A percentile compares a stretch with the other conserved stretches of the same genome.
phyloP scores from a whole-genome alignment of 2,329 filamentous ascomycete species.

The Penicillium frequentans region DNA sequence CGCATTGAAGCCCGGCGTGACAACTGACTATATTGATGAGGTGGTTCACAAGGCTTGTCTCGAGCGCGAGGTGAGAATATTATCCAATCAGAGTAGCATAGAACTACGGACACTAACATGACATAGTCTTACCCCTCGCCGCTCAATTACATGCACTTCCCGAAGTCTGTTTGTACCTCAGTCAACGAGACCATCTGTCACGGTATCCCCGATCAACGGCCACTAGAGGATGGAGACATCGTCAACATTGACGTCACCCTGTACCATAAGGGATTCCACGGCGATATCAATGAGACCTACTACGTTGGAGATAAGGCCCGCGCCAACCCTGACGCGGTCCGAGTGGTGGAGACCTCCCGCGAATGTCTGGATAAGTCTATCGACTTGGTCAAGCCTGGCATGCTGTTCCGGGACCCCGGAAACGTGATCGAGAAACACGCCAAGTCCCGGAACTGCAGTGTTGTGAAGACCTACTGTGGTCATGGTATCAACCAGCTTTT shows the following conservation, averaged over 20 bases:
- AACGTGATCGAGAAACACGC: slow-evolving; percentile 95
- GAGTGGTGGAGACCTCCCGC: slow-evolving; percentile 85
- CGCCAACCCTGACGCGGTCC: slow-evolving; percentile 80
- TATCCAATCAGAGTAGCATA: background rate
- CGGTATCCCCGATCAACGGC: slow-evolving; percentile 89
- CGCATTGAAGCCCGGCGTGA: slow-evolving; percentile 83
- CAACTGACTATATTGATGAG: slow-evolving; percentile 92
- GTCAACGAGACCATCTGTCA: slow-evolving; percentile 98
- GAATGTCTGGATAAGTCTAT: slow-evolving; percentile 91
- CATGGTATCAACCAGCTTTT: slow-evolving; percentile 94
- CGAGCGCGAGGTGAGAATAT: slow-evolving; percentile 74
- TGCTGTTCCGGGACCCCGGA: slow-evolving; percentile 87
- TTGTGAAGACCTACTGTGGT: slow-evolving; percentile 93
- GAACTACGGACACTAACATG: slow-evolving; percentile 11
- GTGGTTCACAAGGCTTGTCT: slow-evolving; percentile 93
- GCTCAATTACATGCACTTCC: slow-evolving; percentile 93
- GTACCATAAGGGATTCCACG: slow-evolving; percentile 93
- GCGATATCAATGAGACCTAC: slow-evolving; percentile 97
- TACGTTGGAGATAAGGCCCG: slow-evolving; percentile 89
- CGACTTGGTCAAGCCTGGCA: slow-evolving; percentile 87
- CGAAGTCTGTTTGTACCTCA: slow-evolving; percentile 96
- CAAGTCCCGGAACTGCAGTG: slow-evolving; percentile 79
- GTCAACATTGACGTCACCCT: slow-evolving; percentile 95
- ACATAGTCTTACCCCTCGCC: slow-evolving; percentile 89
- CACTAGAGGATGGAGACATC: slow-evolving; percentile 89